Base-by-base conservation (phyloP, 305 asterid genomes). In the Euphrasia arctica region DNA sequence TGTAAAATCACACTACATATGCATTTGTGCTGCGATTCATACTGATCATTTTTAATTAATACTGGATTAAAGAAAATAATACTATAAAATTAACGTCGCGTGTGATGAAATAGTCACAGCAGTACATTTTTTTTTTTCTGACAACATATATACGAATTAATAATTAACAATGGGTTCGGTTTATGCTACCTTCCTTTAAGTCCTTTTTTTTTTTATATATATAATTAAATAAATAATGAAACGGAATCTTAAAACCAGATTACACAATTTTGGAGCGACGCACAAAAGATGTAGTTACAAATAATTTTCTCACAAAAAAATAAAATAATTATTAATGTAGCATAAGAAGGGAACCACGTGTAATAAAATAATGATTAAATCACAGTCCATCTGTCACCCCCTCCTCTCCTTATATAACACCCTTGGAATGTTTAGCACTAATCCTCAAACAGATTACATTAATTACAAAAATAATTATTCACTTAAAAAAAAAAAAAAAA, bases 161-260 rank as follows among this genome's bases (percentile, higher is more conserved):
- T 18, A 64, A 65, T 67, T 68, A 71, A 69, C 22, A 73, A 71
- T 76, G 84, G 86, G 78, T 67, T 74, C 75, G 82, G 76, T 70
- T 77, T 69, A 48, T 58, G 59, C 48, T 74, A 63, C 70, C 66
- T 75, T 14, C 72, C 75, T 75, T 79, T 75, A 77, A 82, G 88
- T 80, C 90, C 85, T 78, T 70, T 73, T 9, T 9, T 9, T 9
- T 12, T 12, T 11, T 10, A 11, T 10, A 45, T 18, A 18, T 18
- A 18, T 18, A 45, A 45, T 10, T 2, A 45, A 45, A 64, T 78
- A 86, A 78, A 82, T 74, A 71, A 76, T 58, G 62, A 47, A 70
- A 78, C 60, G 88, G 95, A 82, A 82, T 81, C 86, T 83, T 14
- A 72, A 56, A 83, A 74, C 64, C 67, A 75, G 67, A 71, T 66